Evolutionary conservation across 768 basidiomycete species (phyloP), one percentile per base, ranked within the genome.

Genomic region (Suillus subaureus): DNA sequence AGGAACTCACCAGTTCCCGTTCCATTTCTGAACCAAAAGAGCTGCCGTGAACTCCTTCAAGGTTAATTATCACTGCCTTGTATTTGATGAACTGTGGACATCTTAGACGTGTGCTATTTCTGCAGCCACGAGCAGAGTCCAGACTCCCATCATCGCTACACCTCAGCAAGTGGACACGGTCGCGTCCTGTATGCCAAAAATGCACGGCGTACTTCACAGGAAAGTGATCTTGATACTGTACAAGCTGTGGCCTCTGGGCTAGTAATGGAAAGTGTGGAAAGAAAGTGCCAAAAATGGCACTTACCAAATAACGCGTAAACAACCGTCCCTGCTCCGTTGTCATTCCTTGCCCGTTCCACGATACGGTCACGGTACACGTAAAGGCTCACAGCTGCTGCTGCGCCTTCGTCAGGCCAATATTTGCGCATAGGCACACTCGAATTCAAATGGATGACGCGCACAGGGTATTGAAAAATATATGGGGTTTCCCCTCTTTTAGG

Each of bases 31-130:
- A 64, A 66, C 67, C 43, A 66, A 75, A 18, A 85, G 83, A 70
- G 76, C 74, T 15, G 80, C 74, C 7, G 84, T 81, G 21, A 84
- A 84, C 67, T 77, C 81, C 11, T 82, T 83, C 68, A 83, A 84
- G 69, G 79, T 81, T 26, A 15, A 77, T 83, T 26, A 78, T 84
- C 2, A 83, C 78, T n/a, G 79, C 78, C 6, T 81, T 79, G 64
- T 15, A 80, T 68, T 15, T 45, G 21, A 64, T 77, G 61, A 80
- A 84, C 63, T 66, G 70, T 45, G n/a, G n/a, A n/a, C n/a, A n/a
- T n/a, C n/a, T n/a, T n/a, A n/a, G n/a, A n/a, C 1, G 65, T 64
- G 62, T 80, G 84, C 55, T 79, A 74, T 31, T 77, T 16, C 74
- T 62, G 71, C 2, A 81, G 74, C 81, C 82, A 84, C 3, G 70